Evolutionary conservation across 2,329 filamentous ascomycete species (phyloP).

Genomic region (Epichloe bromicola): DNA sequence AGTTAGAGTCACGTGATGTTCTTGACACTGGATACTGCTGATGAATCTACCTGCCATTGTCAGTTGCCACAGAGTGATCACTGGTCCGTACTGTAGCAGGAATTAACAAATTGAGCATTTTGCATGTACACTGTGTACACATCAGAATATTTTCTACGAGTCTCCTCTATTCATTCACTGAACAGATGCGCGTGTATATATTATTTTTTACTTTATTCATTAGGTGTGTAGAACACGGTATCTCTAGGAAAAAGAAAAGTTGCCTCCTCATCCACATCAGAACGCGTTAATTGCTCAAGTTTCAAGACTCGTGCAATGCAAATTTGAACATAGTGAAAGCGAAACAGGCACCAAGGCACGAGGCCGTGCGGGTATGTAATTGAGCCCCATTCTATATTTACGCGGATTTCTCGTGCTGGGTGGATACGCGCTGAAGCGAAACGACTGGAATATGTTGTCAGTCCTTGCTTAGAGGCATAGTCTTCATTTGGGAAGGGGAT

Average conservation of each 20-base stretch:
- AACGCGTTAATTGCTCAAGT: constrained; percentile 20
- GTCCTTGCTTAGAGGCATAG: constrained; percentile 11
- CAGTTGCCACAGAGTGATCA: too few relatives aligned
- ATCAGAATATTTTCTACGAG: too few relatives aligned
- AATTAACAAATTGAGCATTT: too few relatives aligned
- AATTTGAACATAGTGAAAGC: constrained; percentile 27
- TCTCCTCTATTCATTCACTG: neutral
- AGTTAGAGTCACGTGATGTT: too few relatives aligned
- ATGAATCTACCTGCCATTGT: too few relatives aligned
- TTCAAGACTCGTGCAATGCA: constrained; percentile 24
- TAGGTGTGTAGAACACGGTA: constrained; percentile 26
- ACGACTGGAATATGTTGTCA: constrained; percentile 54
- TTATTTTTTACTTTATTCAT: constrained; percentile 27
- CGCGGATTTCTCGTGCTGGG: constrained; percentile 79
- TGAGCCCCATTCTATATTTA: constrained; percentile 30
- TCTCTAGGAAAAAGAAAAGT: constrained; percentile 25
- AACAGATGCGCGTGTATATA: neutral
- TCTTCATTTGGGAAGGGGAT: neutral
- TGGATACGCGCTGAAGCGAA: constrained; percentile 79
- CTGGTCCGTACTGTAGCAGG: too few relatives aligned
- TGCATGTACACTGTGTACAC: too few relatives aligned
- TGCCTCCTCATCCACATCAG: constrained; percentile 22
- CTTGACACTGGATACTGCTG: too few relatives aligned
- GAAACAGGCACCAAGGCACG: constrained; percentile 21
- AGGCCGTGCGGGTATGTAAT: constrained; percentile 26